phyloP scores from a whole-genome alignment of 257 asterid species.

The Capsicum rhomboideum region DNA sequence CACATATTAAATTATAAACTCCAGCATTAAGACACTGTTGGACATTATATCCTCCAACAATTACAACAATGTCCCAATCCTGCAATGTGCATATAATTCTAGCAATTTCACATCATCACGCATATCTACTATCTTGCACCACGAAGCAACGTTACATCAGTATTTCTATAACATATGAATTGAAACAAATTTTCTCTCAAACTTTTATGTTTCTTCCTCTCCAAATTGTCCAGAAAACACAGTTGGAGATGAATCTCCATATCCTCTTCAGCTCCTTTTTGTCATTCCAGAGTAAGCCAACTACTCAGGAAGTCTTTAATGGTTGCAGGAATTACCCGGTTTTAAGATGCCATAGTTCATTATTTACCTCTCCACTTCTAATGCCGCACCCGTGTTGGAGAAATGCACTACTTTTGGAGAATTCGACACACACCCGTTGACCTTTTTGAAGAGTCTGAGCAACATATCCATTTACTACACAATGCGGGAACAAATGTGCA shows the following conservation, averaged over 20 bases:
- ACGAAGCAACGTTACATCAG: too few species aligned
- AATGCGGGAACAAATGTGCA: neutral
- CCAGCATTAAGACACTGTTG: neutral
- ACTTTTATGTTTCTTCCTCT: neutral
- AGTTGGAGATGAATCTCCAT: neutral
- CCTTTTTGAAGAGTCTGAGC: too few species aligned
- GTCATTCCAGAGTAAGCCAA: neutral
- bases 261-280: neutral
- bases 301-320: neutral
- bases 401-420: too few species aligned
- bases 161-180: too few species aligned
- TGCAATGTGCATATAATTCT: too few species aligned
- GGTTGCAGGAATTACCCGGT: neutral
- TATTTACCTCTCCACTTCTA: too few species aligned
- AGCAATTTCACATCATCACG: too few species aligned
- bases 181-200: neutral
- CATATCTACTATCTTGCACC: too few species aligned
- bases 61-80: neutral
- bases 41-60: neutral
- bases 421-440: too few species aligned
- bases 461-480: neutral
- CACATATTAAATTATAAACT: too few species aligned
- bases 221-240: neutral
- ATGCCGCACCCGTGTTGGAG: too few species aligned
- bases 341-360: neutral